Percentiles rank a stretch among this genome's conserved stretches.
phyloP scores from a whole-genome alignment of 2,329 filamentous ascomycete species.

The Colletotrichum eremochloae region DNA sequence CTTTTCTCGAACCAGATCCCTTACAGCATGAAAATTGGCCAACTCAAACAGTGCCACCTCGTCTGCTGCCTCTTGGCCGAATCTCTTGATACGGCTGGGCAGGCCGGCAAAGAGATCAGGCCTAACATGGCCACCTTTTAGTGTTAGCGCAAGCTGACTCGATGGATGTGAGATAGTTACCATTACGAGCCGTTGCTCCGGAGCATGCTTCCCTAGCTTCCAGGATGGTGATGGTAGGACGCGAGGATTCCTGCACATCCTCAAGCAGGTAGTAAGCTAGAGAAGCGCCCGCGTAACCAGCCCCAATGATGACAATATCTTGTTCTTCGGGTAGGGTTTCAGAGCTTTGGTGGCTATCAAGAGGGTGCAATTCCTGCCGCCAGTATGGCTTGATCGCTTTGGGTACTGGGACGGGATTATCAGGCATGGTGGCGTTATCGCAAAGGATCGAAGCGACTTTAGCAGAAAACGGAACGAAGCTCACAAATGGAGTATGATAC shows the following conservation, averaged over 20 bases:
- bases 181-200: conserved; percentile 40
- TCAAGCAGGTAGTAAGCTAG: conserved; percentile 29
- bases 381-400: conserved; percentile 33
- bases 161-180: background rate
- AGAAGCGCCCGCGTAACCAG: conserved; percentile 35
- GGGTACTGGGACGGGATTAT: conserved; percentile 21
- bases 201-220: conserved; percentile 42
- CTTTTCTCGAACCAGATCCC: conserved; percentile 29
- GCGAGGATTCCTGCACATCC: background rate
- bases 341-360: conserved; percentile 40
- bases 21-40: conserved; percentile 38
- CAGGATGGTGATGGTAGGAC: conserved; percentile 33
- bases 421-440: conserved; percentile 3
- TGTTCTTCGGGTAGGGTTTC: conserved; percentile 31
- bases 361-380: conserved; percentile 31
- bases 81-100: conserved; percentile 20
- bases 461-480: background rate
- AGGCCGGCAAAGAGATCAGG: conserved; percentile 36
- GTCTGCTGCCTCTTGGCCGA: conserved; percentile 44
- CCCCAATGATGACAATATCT: conserved; percentile 42
- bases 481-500: background rate
- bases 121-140: conserved; percentile 37
- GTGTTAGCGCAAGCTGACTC: background rate
- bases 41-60: conserved; percentile 46
- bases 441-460: background rate